A percentile compares a stretch with the other conserved stretches of the same genome.
phyloP scores from a whole-genome alignment of 2,329 filamentous ascomycete species.

The Emergomyces africanus region DNA sequence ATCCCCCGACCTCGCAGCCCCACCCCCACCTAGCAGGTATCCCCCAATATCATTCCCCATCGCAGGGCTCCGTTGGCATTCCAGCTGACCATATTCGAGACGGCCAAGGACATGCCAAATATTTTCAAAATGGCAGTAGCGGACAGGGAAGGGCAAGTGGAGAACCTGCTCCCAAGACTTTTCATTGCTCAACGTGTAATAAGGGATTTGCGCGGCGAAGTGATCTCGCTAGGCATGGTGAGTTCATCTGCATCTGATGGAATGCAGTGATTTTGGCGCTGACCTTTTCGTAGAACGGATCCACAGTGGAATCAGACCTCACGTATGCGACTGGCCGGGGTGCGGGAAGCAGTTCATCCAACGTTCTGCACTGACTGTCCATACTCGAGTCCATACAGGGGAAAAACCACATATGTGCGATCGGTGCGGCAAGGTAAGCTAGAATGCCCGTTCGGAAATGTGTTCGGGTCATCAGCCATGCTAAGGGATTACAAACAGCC shows the following conservation, averaged over 20 bases:
- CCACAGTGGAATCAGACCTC: slow-evolving; percentile 79
- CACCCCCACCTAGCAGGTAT: slow-evolving; percentile 39
- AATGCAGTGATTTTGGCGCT: neutral
- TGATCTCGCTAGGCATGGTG: slow-evolving; percentile 90
- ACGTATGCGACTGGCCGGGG: slow-evolving; percentile 77
- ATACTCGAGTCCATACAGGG: slow-evolving; percentile 88
- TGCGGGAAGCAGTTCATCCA: slow-evolving; percentile 98
- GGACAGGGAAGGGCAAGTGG: slow-evolving; percentile 29
- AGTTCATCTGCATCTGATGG: slow-evolving; percentile 22
- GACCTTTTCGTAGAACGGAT: slow-evolving; percentile 60
- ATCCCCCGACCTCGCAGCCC: slow-evolving; percentile 42
- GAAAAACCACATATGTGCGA: slow-evolving; percentile 99
- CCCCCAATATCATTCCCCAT: slow-evolving; percentile 42
- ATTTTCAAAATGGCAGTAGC: slow-evolving; percentile 33
- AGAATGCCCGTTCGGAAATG: neutral
- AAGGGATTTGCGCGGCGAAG: slow-evolving; percentile 91
- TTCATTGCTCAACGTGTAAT: slow-evolving; percentile 75
- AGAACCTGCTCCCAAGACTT: slow-evolving; percentile 54
- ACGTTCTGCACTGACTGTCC: slow-evolving; percentile 86
- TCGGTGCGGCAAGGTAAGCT: slow-evolving; percentile 77
- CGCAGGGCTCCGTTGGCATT: slow-evolving; percentile 39
- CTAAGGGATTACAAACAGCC: slow-evolving; percentile 42
- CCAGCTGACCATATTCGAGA: slow-evolving; percentile 42
- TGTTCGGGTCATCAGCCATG: neutral
- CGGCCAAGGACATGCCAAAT: slow-evolving; percentile 21